A percentile compares a stretch with the other conserved stretches of the same genome.
Evolutionary conservation across 1,284 basidiomycete genomes (phyloP).

Genomic region (Ustilago cynodontis): DNA sequence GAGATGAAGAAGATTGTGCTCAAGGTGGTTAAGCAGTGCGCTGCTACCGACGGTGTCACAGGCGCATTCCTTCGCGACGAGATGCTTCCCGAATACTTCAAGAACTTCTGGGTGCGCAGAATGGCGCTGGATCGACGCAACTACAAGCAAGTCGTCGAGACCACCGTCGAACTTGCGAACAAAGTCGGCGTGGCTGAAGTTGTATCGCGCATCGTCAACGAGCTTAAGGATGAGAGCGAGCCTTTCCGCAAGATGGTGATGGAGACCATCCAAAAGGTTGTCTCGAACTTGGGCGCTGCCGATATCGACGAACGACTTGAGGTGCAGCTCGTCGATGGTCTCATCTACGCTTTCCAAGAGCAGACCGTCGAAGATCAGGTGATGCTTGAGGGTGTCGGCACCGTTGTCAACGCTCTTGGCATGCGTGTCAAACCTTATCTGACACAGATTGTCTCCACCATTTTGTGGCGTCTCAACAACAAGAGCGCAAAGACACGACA

Average conservation of each 20-base stretch:
- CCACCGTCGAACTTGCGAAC: conserved; percentile 95
- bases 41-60: conserved; percentile 82
- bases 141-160: conserved; percentile 97
- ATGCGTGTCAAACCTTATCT: conserved; percentile 99
- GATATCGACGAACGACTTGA: conserved; percentile 97
- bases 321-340: conserved; percentile 93
- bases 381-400: conserved; percentile 98
- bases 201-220: conserved; percentile 92
- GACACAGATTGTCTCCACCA: conserved; percentile 98
- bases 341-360: conserved; percentile 99
- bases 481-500: conserved; percentile 99
- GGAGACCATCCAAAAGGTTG: conserved; percentile 98
- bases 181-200: conserved; percentile 97
- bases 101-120: conserved; percentile 91
- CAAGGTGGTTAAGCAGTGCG: conserved; percentile 99
- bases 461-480: conserved; percentile 98
- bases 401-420: conserved; percentile 94
- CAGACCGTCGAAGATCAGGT: conserved; percentile 98
- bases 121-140: conserved; percentile 98
- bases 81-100: conserved; percentile 99
- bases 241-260: conserved; percentile 99
- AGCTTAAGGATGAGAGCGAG: conserved; percentile 84
- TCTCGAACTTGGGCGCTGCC: conserved; percentile 89
- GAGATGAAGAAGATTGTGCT: conserved; percentile 99
- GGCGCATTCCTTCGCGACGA: conserved; percentile 79